Conservation (phyloP, 1,139 yeast genomes). For the Candida frijolesensis region DNA sequence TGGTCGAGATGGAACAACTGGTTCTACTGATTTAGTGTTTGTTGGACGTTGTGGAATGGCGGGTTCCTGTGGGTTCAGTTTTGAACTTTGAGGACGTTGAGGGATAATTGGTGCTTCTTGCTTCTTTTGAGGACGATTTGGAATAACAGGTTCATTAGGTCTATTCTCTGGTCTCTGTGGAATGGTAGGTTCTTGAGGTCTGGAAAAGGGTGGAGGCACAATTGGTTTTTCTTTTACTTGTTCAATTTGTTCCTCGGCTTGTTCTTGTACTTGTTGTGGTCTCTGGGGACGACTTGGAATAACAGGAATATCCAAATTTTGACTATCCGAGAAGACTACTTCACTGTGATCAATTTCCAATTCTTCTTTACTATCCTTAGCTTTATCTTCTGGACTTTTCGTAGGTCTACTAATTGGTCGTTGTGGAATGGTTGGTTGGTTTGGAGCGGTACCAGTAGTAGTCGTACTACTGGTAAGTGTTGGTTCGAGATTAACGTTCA, state of each 20-base stretch:
- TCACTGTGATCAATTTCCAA: not conserved
- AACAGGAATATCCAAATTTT: slow-evolving; percentile 2
- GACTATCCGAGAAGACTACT: not conserved
- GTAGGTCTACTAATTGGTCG: slow-evolving; percentile 3
- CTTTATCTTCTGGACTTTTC: not conserved
- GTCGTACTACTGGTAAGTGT: not conserved
- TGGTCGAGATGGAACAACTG: not conserved
- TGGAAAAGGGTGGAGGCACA: not conserved
- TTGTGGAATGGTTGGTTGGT: slow-evolving; percentile 5
- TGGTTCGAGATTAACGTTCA: not conserved
- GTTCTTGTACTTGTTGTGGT: not conserved
- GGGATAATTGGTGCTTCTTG: slow-evolving; percentile 5
- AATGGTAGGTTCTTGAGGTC: not conserved
- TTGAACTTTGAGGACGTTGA: slow-evolving; percentile 1
- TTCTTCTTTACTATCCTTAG: not conserved
- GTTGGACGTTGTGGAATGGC: slow-evolving; percentile 17
- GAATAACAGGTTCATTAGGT: slow-evolving; percentile 13
- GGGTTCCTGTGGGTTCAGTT: slow-evolving; percentile 8
- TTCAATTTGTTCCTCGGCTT: not conserved
- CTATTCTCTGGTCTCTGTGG: not conserved
- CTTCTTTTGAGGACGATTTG: slow-evolving; percentile 11
- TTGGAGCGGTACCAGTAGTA: not conserved
- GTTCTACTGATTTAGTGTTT: slow-evolving; percentile 1
- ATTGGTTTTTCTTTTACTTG: not conserved
- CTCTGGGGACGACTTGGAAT: slow-evolving; percentile 1